Evolutionary conservation across 257 asterid species (phyloP).

Genomic region (Solanum pennellii): DNA sequence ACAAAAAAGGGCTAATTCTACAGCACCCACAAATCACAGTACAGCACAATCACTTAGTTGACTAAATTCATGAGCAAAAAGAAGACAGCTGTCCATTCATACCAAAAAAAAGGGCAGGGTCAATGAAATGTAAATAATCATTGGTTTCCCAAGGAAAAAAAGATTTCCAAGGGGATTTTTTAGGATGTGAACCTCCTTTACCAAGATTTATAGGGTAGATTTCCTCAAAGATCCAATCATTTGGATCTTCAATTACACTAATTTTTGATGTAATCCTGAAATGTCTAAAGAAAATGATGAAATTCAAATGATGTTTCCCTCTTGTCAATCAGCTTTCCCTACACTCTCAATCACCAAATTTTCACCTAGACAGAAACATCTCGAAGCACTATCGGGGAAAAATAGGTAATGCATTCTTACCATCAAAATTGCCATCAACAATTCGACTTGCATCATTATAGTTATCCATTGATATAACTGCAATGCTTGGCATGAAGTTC

Average conservation of each 20-base stretch:
- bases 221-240: not conserved
- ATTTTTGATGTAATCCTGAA: not conserved
- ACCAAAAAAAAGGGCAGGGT: not conserved
- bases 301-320: not conserved
- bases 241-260: not conserved
- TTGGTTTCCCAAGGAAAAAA: not conserved
- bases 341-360: not conserved
- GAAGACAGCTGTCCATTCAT: not conserved
- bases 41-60: not conserved
- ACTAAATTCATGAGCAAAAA: not conserved
- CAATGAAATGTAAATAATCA: not conserved
- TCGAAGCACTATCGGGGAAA: not conserved
- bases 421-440: conserved; percentile 91
- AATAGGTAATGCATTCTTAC: conserved; percentile 24
- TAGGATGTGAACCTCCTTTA: not conserved
- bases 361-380: not conserved
- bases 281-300: not conserved
- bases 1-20: not conserved
- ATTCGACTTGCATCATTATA: conserved; percentile 95
- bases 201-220: not conserved
- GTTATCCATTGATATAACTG: conserved; percentile 95
- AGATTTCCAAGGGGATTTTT: not conserved
- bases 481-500: conserved; percentile 84
- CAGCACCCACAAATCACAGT: not conserved
- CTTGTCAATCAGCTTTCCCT: not conserved